Evolutionary conservation across 768 basidiomycete genomes (phyloP).

Genomic region (Auricularia sp.): DNA sequence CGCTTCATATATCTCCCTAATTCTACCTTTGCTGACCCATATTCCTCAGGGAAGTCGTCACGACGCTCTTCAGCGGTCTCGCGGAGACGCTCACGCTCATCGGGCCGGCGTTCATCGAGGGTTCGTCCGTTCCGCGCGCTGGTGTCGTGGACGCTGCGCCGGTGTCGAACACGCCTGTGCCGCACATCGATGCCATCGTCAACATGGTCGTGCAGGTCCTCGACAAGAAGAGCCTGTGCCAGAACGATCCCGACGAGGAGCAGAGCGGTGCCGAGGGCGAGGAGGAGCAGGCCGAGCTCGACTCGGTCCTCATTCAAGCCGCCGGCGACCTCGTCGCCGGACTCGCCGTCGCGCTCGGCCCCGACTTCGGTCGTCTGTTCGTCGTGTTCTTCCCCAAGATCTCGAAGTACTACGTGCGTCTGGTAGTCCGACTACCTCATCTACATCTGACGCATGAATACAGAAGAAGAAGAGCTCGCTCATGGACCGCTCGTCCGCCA

Average conservation of each 20-base stretch:
- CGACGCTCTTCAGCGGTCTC: conserved; percentile 76
- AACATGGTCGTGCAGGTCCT: conserved; percentile 76
- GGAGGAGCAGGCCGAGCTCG: conserved; percentile 90
- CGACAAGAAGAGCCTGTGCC: conserved; percentile 91
- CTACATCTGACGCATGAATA: background rate
- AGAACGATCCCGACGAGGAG: conserved; percentile 91
- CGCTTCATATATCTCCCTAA: conserved; percentile 13
- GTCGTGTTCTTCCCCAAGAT: conserved; percentile 81
- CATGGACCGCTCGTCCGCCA: conserved; percentile 85
- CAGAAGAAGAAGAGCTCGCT: conserved; percentile 80
- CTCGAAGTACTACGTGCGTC: conserved; percentile 80
- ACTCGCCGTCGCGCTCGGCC: conserved; percentile 74
- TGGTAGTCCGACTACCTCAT: background rate
- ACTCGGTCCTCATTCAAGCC: conserved; percentile 87
- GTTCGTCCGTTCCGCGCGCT: conserved; percentile 14
- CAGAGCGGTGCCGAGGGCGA: conserved; percentile 50
- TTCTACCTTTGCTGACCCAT: conserved; percentile 4
- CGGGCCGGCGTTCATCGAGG: conserved; percentile 77
- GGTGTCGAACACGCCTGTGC: conserved; percentile 5
- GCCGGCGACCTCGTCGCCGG: conserved; percentile 91
- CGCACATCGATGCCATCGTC: conserved; percentile 60
- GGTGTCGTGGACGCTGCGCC: background rate
- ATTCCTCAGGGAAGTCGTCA: conserved; percentile 65
- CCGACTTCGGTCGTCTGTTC: conserved; percentile 77
- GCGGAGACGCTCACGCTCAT: conserved; percentile 88